These are phyloP conservation scores for Pichia eremophila DNA, from an alignment of 805 yeast species.

Conservation along the genomic window DNA sequence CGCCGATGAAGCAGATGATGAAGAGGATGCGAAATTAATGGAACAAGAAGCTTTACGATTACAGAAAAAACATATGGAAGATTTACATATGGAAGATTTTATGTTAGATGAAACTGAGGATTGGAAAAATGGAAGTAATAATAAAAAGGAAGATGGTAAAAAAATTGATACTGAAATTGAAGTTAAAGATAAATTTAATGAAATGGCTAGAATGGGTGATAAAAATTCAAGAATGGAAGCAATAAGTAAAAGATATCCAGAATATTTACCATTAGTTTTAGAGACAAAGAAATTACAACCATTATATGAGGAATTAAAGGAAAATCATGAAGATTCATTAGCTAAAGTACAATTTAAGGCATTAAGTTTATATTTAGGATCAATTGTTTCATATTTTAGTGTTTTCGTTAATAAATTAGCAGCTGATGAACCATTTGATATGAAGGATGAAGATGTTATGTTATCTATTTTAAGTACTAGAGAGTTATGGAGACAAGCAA, in stretches of 20 bases:
- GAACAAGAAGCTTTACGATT: conserved; percentile 83
- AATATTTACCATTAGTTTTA: conserved; percentile 64
- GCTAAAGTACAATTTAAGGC: conserved; percentile 53
- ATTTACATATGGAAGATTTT: conserved; percentile 64
- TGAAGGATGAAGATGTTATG: conserved; percentile 90
- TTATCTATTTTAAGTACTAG: conserved; percentile 70
- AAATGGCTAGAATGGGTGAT: conserved; percentile 17
- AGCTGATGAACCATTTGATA: conserved; percentile 39
- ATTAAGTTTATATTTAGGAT: conserved; percentile 67
- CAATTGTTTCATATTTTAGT: conserved; percentile 72
- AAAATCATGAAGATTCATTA: conserved; percentile 25
- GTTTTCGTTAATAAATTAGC: conserved; percentile 50
- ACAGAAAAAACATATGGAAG: conserved; percentile 72
- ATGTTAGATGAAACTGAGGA: conserved; percentile 75
- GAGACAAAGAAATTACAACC: conserved; percentile 44
- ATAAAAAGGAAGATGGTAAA: conserved; percentile 12
- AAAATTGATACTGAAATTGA: conserved; percentile 35
- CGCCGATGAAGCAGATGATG: conserved; percentile 62
- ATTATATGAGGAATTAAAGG: conserved; percentile 29
- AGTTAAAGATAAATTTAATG: conserved; percentile 35
- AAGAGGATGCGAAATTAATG: conserved; percentile 65
- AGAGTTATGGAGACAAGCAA: conserved; percentile 86
- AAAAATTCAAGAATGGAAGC: conserved; percentile 39
- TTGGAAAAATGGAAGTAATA: conserved; percentile 46
- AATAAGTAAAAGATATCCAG: conserved; percentile 65